Base-by-base conservation (phyloP, 768 basidiomycete genomes). In the Boletus sp. region DNA sequence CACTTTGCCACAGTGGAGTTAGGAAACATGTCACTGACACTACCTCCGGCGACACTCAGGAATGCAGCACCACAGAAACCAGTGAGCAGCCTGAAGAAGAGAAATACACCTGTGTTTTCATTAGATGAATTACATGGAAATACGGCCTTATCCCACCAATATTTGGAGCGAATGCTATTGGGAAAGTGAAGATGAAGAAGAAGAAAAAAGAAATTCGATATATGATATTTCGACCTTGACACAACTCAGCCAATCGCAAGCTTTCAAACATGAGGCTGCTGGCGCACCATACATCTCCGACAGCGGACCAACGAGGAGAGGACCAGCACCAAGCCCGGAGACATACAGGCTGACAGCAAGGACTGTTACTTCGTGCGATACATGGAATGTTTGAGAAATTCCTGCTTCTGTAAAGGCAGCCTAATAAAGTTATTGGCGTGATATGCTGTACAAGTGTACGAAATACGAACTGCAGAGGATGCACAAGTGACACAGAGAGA, bases 161-260 rank as follows among this genome's bases (percentile, higher is more conserved):
- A 59, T 88, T 76, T 4, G 82, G 83, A 1, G 87, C 79, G 56
- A 93, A 91, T 1, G 88, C 86, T 7, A 88, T 83, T 0, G 88
- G 85, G 62, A 85, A 86, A 19, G 83, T 82, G 51, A 87, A 78
- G 1, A 80, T 62, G 61, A 88, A 82, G 66, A 88, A 84, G 5
- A 82, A 58, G 1, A 72, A 57, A 57, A 85, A 90, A 0, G 87
- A 85, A 4, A 77, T 59, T 13, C 77, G 74, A 64, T 92, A 90
- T 13, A 90, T 78, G 39, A 77, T 65, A 51, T 81, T 83, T 43
- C 85, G 75, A 2, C 90, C 88, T 62, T 83, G 35, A 33, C 3
- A 37, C n/a, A 14, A 32, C 19, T 0, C 17, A 14, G 29, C 47
- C 30, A 8, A 21, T 29, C 3, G 8, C 44, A 39, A 35, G 15